Percentiles rank a stretch among this genome's conserved stretches.
Evolutionary conservation across 768 basidiomycete species (phyloP).

Genomic region (Psilocybe subaeruginosa): DNA sequence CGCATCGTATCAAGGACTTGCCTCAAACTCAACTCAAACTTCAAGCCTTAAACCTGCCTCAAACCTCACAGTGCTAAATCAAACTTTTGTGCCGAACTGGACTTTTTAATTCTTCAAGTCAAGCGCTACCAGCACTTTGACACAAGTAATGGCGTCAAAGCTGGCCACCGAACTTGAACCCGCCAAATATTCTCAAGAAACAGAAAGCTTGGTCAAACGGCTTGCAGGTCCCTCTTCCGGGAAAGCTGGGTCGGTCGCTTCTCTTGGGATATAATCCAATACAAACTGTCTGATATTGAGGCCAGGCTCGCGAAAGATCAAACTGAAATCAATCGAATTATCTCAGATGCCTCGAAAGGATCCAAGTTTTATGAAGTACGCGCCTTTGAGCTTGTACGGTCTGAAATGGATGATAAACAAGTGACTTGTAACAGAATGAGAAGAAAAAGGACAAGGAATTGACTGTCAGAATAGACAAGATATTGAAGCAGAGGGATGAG

Average conservation of each 20-base stretch:
- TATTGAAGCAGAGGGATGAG: constrained; percentile 68
- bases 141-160: background rate
- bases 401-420: background rate
- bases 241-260: constrained; percentile 76
- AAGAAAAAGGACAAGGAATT: constrained; percentile 88
- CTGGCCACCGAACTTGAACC: background rate
- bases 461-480: constrained; percentile 72
- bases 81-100: no score
- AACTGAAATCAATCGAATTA: constrained; percentile 84
- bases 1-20: no score
- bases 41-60: no score
- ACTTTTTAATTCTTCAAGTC: no score
- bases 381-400: background rate
- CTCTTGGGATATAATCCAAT: background rate
- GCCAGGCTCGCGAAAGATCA: constrained; percentile 74
- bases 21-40: no score
- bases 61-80: no score
- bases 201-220: constrained; percentile 72
- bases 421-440: constrained; percentile 65
- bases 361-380: constrained; percentile 89
- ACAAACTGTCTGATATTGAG: background rate
- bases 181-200: constrained; percentile 54
- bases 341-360: constrained; percentile 89
- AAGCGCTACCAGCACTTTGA: background rate
- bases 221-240: constrained; percentile 88